These are phyloP conservation scores for Cordyceps javanica DNA, from an alignment of 2,329 filamentous ascomycete species.

Conservation along the genomic window DNA sequence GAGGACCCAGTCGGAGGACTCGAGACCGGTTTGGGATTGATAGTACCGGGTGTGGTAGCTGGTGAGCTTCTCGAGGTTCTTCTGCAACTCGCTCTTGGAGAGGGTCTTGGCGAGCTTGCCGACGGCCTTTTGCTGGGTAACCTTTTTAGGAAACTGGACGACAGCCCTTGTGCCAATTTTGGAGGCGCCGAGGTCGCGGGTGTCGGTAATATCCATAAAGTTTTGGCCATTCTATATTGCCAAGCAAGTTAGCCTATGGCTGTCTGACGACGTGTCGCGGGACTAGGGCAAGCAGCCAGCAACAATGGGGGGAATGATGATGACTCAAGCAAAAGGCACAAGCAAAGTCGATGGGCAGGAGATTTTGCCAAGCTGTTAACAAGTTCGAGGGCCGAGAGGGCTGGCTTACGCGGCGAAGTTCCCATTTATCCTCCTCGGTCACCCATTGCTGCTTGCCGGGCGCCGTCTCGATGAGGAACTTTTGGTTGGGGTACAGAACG, in stretches of 20 bases:
- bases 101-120: slow-evolving; percentile 61
- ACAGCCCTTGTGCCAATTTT: slow-evolving; percentile 24
- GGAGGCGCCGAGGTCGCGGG: slow-evolving; percentile 50
- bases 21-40: slow-evolving; percentile 67
- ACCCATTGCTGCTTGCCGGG: slow-evolving; percentile 81
- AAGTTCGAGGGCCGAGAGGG: too few relatives aligned
- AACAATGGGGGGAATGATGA: neutral
- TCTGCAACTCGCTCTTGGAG: slow-evolving; percentile 67
- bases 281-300: neutral
- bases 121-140: slow-evolving; percentile 59
- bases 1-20: slow-evolving; percentile 86
- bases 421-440: slow-evolving; percentile 94
- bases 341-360: too few relatives aligned
- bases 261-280: neutral
- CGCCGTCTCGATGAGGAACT: slow-evolving; percentile 74
- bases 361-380: too few relatives aligned
- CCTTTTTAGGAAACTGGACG: slow-evolving; percentile 61
- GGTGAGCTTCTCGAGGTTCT: slow-evolving; percentile 72
- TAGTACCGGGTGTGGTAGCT: slow-evolving; percentile 79
- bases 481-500: slow-evolving; percentile 35
- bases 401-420: slow-evolving; percentile 67
- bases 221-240: slow-evolving; percentile 58
- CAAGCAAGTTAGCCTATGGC: neutral
- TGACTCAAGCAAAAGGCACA: neutral
- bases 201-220: slow-evolving; percentile 93